Percentiles rank a stretch among this genome's conserved stretches.
phyloP scores from a whole-genome alignment of 495 filamentous ascomycete genomes.

The Lepraria neglecta region DNA sequence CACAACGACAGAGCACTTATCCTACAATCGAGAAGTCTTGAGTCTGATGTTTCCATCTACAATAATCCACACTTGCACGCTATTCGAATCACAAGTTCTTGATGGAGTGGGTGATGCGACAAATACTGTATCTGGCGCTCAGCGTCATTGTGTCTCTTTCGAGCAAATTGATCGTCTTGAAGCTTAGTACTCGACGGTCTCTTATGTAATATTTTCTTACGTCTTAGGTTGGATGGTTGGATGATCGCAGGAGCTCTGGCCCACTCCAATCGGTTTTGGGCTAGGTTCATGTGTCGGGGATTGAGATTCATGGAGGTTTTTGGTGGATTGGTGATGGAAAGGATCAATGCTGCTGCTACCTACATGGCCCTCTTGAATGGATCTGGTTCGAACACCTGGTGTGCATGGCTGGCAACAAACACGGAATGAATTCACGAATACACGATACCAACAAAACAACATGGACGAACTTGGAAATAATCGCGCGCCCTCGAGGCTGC shows the following conservation, averaged over 20 bases:
- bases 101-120: slow-evolving; percentile 8
- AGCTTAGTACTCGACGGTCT: slow-evolving; percentile 7
- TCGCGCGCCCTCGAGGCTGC: slow-evolving; percentile 7
- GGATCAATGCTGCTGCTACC: slow-evolving; percentile 13
- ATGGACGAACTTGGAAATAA: neutral
- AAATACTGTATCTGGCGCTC: slow-evolving; percentile 6
- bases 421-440: neutral
- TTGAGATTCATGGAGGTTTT: slow-evolving; percentile 4
- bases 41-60: neutral
- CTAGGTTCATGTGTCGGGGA: slow-evolving; percentile 16
- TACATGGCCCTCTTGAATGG: slow-evolving; percentile 14
- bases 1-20: slow-evolving; percentile 16
- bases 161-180: slow-evolving; percentile 8
- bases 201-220: neutral
- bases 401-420: neutral
- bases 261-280: slow-evolving; percentile 12
- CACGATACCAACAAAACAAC: neutral
- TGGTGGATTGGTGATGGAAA: slow-evolving; percentile 3
- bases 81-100: slow-evolving; percentile 5
- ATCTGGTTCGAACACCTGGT: neutral
- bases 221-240: slow-evolving; percentile 22
- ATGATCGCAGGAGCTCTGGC: slow-evolving; percentile 19
- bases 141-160: slow-evolving; percentile 8
- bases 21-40: slow-evolving; percentile 20
- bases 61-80: neutral